Conservation (phyloP, 2,329 filamentous ascomycete genomes). For the Aspergillus neotritici region DNA sequence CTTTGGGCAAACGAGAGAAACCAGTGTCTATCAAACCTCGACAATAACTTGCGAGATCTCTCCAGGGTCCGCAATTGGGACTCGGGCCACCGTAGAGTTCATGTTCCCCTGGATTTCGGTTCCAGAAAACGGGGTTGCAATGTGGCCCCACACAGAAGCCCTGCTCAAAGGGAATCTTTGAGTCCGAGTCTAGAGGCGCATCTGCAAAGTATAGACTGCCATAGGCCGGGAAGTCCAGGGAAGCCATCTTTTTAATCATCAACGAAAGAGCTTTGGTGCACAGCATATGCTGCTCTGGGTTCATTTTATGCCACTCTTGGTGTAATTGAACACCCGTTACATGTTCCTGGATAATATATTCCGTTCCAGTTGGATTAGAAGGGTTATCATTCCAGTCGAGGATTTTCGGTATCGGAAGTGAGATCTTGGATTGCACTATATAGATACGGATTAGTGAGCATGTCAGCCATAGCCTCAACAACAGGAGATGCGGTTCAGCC, state of each 20-base stretch:
- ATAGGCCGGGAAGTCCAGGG: conserved; percentile 35
- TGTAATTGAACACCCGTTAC: conserved; percentile 29
- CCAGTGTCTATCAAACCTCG: conserved; percentile 19
- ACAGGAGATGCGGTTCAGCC: no score
- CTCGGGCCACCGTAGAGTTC: conserved; percentile 15
- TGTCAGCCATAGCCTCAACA: no score
- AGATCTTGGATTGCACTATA: conserved; percentile 19
- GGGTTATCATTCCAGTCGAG: conserved; percentile 22
- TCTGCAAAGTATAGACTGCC: conserved; percentile 34
- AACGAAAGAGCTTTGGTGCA: conserved; percentile 28
- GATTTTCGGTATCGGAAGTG: conserved; percentile 22
- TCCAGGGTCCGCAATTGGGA: conserved; percentile 20
- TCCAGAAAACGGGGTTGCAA: conserved; percentile 16
- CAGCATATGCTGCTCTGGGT: conserved; percentile 27
- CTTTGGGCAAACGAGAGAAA: conserved; percentile 16
- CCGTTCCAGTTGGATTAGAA: conserved; percentile 29
- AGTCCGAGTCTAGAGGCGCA: conserved; percentile 16
- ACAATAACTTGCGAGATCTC: conserved; percentile 14
- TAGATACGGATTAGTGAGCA: no score
- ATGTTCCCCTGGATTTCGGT: conserved; percentile 11
- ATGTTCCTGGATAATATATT: conserved; percentile 40
- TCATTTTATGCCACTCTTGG: conserved; percentile 30
- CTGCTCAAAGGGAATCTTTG: conserved; percentile 22
- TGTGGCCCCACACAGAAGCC: conserved; percentile 32
- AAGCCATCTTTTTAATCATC: conserved; percentile 25